phyloP scores from a whole-genome alignment of 1,139 yeast genomes.

The Entelexis paramagnoliae region DNA sequence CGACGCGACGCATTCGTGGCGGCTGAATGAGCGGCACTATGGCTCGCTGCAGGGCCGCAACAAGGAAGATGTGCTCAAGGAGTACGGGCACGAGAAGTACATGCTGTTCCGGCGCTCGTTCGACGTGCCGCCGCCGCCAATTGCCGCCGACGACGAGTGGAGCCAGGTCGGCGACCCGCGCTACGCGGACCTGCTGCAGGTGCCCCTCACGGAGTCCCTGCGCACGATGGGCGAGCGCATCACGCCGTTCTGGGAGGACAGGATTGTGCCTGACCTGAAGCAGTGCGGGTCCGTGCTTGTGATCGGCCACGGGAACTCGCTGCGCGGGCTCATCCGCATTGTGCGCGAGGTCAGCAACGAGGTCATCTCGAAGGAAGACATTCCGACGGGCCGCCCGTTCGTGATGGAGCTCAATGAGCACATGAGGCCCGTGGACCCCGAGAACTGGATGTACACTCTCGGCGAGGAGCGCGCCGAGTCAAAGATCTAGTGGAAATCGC shows the following conservation, averaged over 20 bases:
- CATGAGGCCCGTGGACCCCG: constrained; percentile 18
- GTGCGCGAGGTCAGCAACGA: constrained; percentile 19
- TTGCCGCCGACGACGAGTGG: constrained; percentile 17
- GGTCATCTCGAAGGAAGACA: constrained; percentile 18
- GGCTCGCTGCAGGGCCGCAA: constrained; percentile 23
- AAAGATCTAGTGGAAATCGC: no score
- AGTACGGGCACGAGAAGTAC: constrained; percentile 21
- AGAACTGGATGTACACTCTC: constrained; percentile 15
- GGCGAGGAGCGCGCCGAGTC: neutral
- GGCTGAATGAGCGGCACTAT: constrained; percentile 22
- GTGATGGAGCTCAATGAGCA: constrained; percentile 21
- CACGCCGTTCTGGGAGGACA: constrained; percentile 17
- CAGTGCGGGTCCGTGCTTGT: constrained; percentile 15
- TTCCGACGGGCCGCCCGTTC: constrained; percentile 21
- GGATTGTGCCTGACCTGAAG: constrained; percentile 10
- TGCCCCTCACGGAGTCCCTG: constrained; percentile 21
- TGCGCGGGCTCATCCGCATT: constrained; percentile 19
- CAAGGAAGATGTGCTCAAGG: constrained; percentile 19
- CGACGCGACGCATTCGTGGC: constrained; percentile 18
- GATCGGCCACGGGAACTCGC: constrained; percentile 23
- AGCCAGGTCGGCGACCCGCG: constrained; percentile 21
- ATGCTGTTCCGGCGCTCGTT: constrained; percentile 21
- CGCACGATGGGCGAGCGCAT: constrained; percentile 19
- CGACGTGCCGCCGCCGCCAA: constrained; percentile 22
- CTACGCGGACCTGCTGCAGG: constrained; percentile 13